These are phyloP conservation scores for Candida chilensis DNA, from an alignment of 805 yeast genomes.

Conservation along the genomic window DNA sequence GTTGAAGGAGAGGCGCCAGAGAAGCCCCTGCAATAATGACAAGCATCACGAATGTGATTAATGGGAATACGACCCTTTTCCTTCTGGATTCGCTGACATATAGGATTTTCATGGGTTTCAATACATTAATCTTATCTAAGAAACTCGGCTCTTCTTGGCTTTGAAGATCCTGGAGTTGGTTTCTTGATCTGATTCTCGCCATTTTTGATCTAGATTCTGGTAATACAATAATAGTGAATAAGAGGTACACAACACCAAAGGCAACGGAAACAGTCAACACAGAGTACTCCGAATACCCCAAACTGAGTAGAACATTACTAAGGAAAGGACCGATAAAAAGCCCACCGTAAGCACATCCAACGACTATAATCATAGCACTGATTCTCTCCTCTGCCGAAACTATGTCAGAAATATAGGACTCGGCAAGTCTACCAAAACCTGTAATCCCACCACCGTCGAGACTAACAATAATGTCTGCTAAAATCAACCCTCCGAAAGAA, in stretches of 20 bases:
- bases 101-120: too few species aligned
- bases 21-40: too few species aligned
- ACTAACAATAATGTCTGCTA: constrained; percentile 27
- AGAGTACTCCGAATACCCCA: too few species aligned
- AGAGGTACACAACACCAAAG: too few species aligned
- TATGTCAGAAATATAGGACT: constrained; percentile 70
- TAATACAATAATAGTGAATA: constrained; percentile 29
- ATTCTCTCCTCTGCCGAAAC: constrained; percentile 53
- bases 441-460: constrained; percentile 32
- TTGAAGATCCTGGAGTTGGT: too few species aligned
- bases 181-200: constrained; percentile 44
- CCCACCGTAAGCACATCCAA: constrained; percentile 53
- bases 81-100: too few species aligned
- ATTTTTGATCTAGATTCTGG: constrained; percentile 60
- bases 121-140: too few species aligned
- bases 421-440: constrained; percentile 58
- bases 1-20: too few species aligned
- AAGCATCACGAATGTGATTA: too few species aligned
- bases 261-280: constrained; percentile 14
- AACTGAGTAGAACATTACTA: constrained; percentile 42
- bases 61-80: too few species aligned
- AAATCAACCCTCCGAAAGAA: constrained; percentile 15
- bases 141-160: too few species aligned
- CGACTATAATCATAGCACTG: constrained; percentile 45
- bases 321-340: constrained; percentile 56